phyloP scores from a whole-genome alignment of 2,329 filamentous ascomycete genomes.

The Aspergillus vadensis region DNA sequence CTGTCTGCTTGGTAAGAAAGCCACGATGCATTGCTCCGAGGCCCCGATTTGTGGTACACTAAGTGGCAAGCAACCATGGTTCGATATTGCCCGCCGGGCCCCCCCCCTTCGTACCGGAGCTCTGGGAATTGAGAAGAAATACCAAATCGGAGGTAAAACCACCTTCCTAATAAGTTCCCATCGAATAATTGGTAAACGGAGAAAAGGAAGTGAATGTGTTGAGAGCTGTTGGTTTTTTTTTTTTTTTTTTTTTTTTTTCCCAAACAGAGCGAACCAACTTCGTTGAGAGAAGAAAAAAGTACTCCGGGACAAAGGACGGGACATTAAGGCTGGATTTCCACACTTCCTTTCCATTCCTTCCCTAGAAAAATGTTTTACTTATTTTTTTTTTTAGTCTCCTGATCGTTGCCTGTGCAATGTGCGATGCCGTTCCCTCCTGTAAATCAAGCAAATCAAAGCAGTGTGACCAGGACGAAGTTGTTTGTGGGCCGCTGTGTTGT shows the following conservation, averaged over 20 bases:
- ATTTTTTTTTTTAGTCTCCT: too few species aligned
- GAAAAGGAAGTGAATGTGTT: background rate
- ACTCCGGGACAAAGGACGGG: background rate
- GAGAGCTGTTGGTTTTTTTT: background rate
- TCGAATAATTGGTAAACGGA: background rate
- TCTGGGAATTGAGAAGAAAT: constrained; percentile 1
- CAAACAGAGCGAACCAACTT: background rate
- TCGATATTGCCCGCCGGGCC: constrained; percentile 10
- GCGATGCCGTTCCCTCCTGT: background rate
- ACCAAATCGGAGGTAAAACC: background rate
- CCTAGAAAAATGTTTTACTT: too few species aligned
- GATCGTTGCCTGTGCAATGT: too few species aligned
- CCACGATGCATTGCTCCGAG: constrained; percentile 14
- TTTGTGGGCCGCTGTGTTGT: background rate
- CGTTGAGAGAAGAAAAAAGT: background rate
- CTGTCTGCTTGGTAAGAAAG: background rate
- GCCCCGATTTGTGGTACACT: constrained; percentile 24
- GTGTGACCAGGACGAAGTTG: background rate
- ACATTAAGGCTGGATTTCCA: background rate
- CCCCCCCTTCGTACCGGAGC: background rate
- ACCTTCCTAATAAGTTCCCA: background rate
- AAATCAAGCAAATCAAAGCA: background rate
- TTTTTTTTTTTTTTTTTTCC: too few species aligned
- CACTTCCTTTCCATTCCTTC: background rate
- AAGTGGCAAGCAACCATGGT: constrained; percentile 22